A percentile compares a stretch with the other conserved stretches of the same genome.
Conservation (phyloP, 345 rosid genomes). For the Litchi chinensis region DNA sequence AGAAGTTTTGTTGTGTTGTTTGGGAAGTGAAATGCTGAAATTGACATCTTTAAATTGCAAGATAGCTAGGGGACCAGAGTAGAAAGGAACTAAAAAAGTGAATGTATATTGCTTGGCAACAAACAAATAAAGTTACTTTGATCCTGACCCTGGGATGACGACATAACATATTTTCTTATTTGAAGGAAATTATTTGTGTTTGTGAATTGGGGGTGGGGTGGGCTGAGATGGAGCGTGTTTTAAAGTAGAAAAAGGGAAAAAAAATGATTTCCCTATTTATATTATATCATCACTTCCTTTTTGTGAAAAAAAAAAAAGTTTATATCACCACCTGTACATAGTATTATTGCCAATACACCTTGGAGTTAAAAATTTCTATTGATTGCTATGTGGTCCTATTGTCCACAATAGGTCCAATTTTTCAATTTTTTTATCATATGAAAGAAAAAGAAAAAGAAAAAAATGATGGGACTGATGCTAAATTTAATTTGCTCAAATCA, state of each 20-base stretch:
- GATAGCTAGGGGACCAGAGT: not conserved
- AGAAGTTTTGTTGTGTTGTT: not conserved
- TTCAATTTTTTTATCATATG: no score
- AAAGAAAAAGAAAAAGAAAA: no score
- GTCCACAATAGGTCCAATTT: no score
- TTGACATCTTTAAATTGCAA: not conserved
- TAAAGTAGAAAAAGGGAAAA: not conserved
- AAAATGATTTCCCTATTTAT: not conserved
- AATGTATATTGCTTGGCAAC: not conserved
- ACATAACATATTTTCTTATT: not conserved
- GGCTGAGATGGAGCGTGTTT: constrained; percentile 2
- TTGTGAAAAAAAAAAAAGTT: no score
- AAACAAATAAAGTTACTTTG: not conserved
- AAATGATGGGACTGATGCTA: no score
- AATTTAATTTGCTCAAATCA: no score
- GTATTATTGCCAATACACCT: not conserved
- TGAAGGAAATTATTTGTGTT: constrained; percentile 6
- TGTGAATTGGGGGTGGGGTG: not conserved
- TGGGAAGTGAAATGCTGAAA: not conserved
- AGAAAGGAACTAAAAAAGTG: not conserved
- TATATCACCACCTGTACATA: not conserved
- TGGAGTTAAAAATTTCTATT: not conserved
- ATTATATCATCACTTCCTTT: not conserved
- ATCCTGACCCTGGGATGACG: not conserved
- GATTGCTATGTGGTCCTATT: not conserved